Percentiles rank a stretch among this genome's conserved stretches.
These are phyloP conservation scores for Xylaria intraflava DNA, from an alignment of 495 filamentous ascomycete species.

Conservation along the genomic window DNA sequence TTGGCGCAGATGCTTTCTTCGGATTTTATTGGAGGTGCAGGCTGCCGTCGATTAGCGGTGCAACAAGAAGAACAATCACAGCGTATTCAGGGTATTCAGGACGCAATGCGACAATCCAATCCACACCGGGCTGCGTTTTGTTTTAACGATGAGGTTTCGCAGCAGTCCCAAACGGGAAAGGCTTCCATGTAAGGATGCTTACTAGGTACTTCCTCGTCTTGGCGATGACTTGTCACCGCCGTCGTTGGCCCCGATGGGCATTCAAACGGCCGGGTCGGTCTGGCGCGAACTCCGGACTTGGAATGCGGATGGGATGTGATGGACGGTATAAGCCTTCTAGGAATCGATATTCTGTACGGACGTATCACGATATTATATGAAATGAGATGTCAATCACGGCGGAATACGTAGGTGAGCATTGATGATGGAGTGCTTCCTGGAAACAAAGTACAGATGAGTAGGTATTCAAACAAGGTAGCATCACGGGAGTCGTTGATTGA, in stretches of 20 bases:
- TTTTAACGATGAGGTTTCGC: not conserved
- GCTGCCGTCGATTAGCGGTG: not conserved
- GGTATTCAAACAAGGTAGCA: not conserved
- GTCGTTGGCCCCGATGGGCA: not conserved
- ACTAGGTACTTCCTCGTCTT: constrained; percentile 5
- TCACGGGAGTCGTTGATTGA: not conserved
- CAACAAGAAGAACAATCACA: too few relatives aligned
- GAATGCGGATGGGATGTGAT: not conserved
- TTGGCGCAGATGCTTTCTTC: not conserved
- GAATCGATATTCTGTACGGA: not conserved
- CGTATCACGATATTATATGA: not conserved
- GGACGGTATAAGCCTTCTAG: not conserved
- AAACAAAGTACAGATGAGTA: too few relatives aligned
- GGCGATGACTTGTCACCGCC: not conserved
- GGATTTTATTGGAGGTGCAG: not conserved
- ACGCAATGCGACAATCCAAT: constrained; percentile 6
- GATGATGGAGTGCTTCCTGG: not conserved
- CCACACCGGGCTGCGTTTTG: not conserved
- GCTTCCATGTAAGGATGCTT: not conserved
- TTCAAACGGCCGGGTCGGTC: not conserved
- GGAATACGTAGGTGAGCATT: too few relatives aligned
- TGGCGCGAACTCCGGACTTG: not conserved
- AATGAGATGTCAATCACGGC: too few relatives aligned
- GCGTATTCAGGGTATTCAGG: not conserved
- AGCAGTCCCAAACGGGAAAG: not conserved